A percentile compares a stretch with the other conserved stretches of the same genome.
phyloP scores from a whole-genome alignment of 495 filamentous ascomycete genomes.

The Penicillium verhagenii region DNA sequence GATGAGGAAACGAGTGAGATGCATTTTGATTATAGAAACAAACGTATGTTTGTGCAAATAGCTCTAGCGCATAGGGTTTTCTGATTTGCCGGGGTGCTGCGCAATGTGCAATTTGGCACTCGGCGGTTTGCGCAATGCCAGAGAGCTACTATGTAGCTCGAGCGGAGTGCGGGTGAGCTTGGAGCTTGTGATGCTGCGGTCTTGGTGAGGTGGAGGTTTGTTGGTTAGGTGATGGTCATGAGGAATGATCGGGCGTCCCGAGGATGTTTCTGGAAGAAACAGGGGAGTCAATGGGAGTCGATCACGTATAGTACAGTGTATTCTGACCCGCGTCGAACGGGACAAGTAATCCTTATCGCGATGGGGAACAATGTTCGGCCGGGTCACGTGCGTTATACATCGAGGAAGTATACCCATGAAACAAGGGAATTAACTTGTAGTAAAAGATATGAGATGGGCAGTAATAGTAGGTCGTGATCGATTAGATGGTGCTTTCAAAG shows the following conservation, averaged over 20 bases:
- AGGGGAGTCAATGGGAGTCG: conserved; percentile 1
- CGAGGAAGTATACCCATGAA: background rate
- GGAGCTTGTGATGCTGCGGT: conserved; percentile 4
- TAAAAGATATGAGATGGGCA: no score
- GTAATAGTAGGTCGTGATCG: no score
- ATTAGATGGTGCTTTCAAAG: no score
- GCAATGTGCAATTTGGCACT: background rate
- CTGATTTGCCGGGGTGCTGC: background rate
- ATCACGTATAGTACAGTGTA: background rate
- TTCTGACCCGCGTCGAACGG: conserved; percentile 10
- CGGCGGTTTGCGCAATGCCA: background rate
- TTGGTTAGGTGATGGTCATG: conserved; percentile 12
- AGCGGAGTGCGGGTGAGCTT: conserved; percentile 1
- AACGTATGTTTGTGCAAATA: background rate
- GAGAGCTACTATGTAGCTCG: no score
- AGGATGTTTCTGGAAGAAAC: conserved; percentile 1
- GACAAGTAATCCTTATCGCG: conserved; percentile 25
- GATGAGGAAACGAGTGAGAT: conserved; percentile 20
- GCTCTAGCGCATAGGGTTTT: background rate
- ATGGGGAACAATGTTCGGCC: conserved; percentile 21
- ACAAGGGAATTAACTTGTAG: no score
- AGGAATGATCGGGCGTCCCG: conserved; percentile 1
- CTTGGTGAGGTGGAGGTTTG: background rate
- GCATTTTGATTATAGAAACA: conserved; percentile 25
- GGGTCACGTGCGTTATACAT: conserved; percentile 19